Conservation (phyloP, 768 basidiomycete genomes). For the Rhodotorula paludigena region DNA sequence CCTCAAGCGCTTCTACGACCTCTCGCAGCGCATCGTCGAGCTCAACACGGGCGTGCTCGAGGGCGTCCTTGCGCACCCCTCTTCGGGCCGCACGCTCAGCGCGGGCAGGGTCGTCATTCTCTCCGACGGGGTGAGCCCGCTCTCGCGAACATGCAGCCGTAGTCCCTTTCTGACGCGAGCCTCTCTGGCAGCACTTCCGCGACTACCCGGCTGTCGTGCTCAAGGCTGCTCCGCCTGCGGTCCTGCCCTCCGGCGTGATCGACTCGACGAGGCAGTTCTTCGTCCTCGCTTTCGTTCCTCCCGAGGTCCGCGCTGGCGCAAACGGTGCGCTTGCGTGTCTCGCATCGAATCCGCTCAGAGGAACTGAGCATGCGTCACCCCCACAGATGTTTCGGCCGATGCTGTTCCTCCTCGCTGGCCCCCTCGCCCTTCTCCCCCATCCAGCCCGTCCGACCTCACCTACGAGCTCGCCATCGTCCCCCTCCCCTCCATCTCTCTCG, state of each 20-base stretch:
- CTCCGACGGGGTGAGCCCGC: constrained; percentile 63
- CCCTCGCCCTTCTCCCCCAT: constrained; percentile 49
- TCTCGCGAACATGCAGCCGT: background rate
- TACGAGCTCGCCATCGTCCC: constrained; percentile 68
- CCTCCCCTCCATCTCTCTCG: constrained; percentile 66
- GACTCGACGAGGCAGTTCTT: constrained; percentile 39
- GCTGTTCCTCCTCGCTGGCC: constrained; percentile 75
- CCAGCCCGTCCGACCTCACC: constrained; percentile 53
- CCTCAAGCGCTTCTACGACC: constrained; percentile 72
- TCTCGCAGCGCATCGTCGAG: constrained; percentile 59
- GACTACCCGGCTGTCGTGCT: constrained; percentile 39
- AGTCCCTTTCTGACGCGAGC: background rate
- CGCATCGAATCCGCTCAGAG: background rate
- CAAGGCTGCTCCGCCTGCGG: constrained; percentile 31
- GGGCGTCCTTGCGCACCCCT: constrained; percentile 58
- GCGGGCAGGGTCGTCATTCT: constrained; percentile 78
- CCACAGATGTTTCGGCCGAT: constrained; percentile 57
- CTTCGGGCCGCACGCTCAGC: constrained; percentile 63
- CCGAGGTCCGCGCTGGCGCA: constrained; percentile 13
- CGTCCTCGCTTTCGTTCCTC: constrained; percentile 39
- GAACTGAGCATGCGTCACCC: background rate
- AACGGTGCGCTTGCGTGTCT: constrained; percentile 3
- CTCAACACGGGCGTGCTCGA: constrained; percentile 61
- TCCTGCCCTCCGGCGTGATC: constrained; percentile 28
- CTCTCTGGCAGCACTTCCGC: constrained; percentile 31